phyloP scores from a whole-genome alignment of 768 basidiomycete species.

The Gloeophyllum trabeum region DNA sequence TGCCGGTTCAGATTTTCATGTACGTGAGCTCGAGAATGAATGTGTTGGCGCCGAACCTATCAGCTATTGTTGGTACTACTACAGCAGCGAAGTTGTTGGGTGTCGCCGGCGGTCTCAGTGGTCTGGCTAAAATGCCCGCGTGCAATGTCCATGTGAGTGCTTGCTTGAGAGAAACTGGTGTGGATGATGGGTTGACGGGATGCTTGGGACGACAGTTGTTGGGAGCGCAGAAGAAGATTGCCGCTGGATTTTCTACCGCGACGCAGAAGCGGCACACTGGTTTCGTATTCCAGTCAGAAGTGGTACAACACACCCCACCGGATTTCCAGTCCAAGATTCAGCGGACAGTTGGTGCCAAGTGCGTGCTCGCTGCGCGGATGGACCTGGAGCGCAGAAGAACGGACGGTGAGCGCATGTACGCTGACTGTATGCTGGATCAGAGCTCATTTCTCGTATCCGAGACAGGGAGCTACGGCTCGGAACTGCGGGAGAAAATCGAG shows the following conservation, averaged over 20 bases:
- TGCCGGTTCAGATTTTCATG: constrained; percentile 75
- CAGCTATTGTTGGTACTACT: constrained; percentile 95
- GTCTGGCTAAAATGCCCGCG: constrained; percentile 87
- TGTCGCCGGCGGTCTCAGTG: constrained; percentile 87
- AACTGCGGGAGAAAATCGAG: constrained; percentile 80
- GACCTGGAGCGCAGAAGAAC: constrained; percentile 79
- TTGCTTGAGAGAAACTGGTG: not conserved
- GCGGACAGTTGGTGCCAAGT: constrained; percentile 88
- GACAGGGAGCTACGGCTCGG: constrained; percentile 68
- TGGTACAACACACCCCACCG: constrained; percentile 74
- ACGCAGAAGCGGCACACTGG: constrained; percentile 90
- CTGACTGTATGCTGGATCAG: not conserved
- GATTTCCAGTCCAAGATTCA: constrained; percentile 91
- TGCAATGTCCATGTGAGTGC: constrained; percentile 85
- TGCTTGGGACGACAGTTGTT: constrained; percentile 49
- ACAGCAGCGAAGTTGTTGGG: constrained; percentile 98
- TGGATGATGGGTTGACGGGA: not conserved
- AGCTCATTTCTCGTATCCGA: not conserved
- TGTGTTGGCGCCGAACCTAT: constrained; percentile 95
- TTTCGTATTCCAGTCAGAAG: constrained; percentile 90
- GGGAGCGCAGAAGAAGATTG: constrained; percentile 88
- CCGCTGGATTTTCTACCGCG: constrained; percentile 82
- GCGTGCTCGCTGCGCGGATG: constrained; percentile 82
- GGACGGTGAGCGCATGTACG: constrained; percentile 50
- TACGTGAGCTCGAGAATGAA: constrained; percentile 99